Base-by-base conservation (phyloP, 805 yeast genomes). In the Kurtzmaniella fragi region DNA sequence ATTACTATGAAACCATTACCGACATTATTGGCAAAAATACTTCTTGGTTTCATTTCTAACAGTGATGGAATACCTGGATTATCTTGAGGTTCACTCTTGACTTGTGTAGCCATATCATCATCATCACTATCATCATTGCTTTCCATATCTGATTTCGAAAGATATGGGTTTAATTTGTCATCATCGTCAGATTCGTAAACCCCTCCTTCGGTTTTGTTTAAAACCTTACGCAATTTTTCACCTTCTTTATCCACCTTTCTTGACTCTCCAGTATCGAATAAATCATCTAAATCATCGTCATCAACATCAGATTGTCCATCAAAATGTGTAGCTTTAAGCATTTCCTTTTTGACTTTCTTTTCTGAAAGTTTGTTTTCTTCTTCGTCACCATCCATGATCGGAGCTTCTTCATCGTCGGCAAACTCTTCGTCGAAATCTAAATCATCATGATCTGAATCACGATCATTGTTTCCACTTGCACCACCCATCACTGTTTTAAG, bases 331-430 rank as follows among this genome's bases (percentile, higher is more conserved):
- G 95, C 95, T 47, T 80, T 76, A 42, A 83, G 65, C 95, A 85
- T 86, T 59, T 87, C 95, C 46, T 75, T 80, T 59, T 86, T 88
- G 57, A 87, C 82, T 51, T 85, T 81, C 48, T 73, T 77, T 61
- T 93, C 96, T 37, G 89, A 84, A 45, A 88, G 84, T 58, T 84
- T 89, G 58, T 87, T 85, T 55, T 93, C 98, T 54, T 93, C 96
- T 55, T 91, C 98, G 44, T 90, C 80, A 34, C 96, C 96, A 54
- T 91, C 98, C 72, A 91, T 79, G 42, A 93, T 85, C 23, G 99
- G 99, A 1, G 98, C 98, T 59, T 91, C 99, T 65, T 93, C 99
- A 59, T 93, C 99, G 61, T 93, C 99, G 20, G 93, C 97, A 62
- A 93, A 93, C 59, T 90, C 97, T 59, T 93, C 98, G 50, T 93